phyloP scores from a whole-genome alignment of 805 yeast genomes.

The Wickerhamia fluorescens region DNA sequence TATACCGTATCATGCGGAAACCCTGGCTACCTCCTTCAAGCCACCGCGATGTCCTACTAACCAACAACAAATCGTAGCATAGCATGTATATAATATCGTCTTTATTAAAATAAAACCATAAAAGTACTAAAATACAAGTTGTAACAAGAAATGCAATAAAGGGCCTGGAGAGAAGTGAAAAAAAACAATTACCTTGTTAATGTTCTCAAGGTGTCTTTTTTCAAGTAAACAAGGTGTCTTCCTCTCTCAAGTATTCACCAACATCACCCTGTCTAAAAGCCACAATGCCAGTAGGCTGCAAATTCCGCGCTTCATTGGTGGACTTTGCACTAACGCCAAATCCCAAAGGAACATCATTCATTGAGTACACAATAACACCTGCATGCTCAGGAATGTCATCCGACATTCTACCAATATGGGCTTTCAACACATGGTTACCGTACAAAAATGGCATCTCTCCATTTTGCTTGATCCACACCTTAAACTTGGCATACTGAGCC shows the following conservation, averaged over 20 bases:
- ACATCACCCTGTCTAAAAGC: conserved; percentile 97
- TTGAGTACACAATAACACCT: conserved; percentile 85
- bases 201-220: too few species aligned
- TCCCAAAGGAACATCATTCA: conserved; percentile 90
- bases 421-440: conserved; percentile 94
- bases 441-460: conserved; percentile 98
- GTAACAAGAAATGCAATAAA: too few species aligned
- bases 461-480: conserved; percentile 92
- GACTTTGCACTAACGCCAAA: conserved; percentile 94
- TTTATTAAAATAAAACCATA: too few species aligned
- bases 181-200: too few species aligned
- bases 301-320: conserved; percentile 76
- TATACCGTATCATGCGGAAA: conserved; percentile 34
- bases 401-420: conserved; percentile 93
- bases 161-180: too few species aligned
- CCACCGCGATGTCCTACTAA: conserved; percentile 15
- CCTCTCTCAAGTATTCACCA: conserved; percentile 97
- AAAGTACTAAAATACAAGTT: too few species aligned
- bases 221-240: conserved; percentile 87
- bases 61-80: too few species aligned
- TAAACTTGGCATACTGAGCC: conserved; percentile 84
- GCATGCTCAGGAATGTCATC: conserved; percentile 98
- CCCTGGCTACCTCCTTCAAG: conserved; percentile 29
- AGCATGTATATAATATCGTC: too few species aligned
- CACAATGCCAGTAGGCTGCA: conserved; percentile 91